A percentile compares a stretch with the other conserved stretches of the same genome.
These are phyloP conservation scores for Chrysoporthe austroafricana DNA, from an alignment of 2,329 filamentous ascomycete species.

Conservation along the genomic window DNA sequence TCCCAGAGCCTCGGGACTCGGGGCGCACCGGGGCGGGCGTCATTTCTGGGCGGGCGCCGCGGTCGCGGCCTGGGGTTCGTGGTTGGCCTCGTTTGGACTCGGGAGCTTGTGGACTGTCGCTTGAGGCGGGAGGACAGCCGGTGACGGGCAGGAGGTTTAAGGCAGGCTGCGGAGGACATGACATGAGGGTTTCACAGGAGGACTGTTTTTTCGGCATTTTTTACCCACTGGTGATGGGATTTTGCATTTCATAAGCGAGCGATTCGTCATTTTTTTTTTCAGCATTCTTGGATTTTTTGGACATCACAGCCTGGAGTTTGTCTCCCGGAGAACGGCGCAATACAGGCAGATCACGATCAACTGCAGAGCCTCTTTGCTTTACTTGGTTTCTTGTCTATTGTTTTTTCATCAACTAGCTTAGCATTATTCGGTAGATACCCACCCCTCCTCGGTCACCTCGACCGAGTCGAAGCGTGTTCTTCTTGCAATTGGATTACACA, in stretches of 20 bases:
- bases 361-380: background rate
- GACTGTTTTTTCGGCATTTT: background rate
- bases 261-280: background rate
- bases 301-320: background rate
- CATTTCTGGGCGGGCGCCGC: background rate
- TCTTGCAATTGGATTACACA: conserved; percentile 3
- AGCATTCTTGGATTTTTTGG: background rate
- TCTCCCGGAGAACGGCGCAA: background rate
- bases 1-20: conserved; percentile 3
- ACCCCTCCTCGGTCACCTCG: conserved; percentile 14
- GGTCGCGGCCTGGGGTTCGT: background rate
- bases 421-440: conserved; percentile 22
- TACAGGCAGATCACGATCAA: background rate
- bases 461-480: conserved; percentile 4
- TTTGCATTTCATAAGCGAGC: background rate
- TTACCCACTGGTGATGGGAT: no score
- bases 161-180: background rate
- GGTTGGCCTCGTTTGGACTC: no score
- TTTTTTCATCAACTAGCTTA: background rate
- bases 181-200: background rate
- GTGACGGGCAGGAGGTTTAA: no score
- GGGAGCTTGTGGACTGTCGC: background rate
- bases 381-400: background rate
- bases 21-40: background rate
- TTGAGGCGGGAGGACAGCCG: no score